phyloP scores from a whole-genome alignment of 495 filamentous ascomycete genomes.

The Aspergillus funiculosus region DNA sequence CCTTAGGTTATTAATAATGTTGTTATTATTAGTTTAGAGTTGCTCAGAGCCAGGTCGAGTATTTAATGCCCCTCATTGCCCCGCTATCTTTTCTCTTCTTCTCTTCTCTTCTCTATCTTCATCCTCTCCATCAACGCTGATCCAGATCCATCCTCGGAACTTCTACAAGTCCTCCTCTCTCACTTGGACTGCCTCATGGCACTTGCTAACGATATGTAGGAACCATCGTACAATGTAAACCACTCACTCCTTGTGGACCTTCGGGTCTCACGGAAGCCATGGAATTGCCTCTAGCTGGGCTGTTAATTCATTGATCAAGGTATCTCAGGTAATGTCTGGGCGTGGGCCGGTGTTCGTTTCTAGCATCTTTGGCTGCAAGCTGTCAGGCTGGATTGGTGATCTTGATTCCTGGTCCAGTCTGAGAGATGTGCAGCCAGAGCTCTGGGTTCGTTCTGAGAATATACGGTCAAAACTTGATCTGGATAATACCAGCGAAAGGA shows the following conservation, averaged over 20 bases:
- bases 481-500: constrained; percentile 99
- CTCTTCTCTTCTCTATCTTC: constrained; percentile 4
- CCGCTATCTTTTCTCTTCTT: constrained; percentile 9
- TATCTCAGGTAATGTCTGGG: constrained; percentile 55
- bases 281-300: constrained; percentile 36
- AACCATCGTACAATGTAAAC: constrained; percentile 21
- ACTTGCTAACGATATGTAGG: constrained; percentile 17
- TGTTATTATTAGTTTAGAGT: background rate
- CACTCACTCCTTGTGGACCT: constrained; percentile 9
- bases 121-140: background rate
- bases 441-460: constrained; percentile 73
- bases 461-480: constrained; percentile 98
- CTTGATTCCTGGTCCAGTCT: constrained; percentile 2
- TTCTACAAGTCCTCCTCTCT: constrained; percentile 20
- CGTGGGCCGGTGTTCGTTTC: constrained; percentile 66
- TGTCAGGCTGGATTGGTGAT: constrained; percentile 5
- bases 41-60: background rate
- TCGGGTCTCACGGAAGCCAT: constrained; percentile 35
- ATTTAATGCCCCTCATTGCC: constrained; percentile 13
- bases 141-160: background rate
- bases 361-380: constrained; percentile 20
- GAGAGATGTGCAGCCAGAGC: constrained; percentile 8
- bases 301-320: constrained; percentile 50
- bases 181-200: background rate
- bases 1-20: background rate